Evolutionary conservation across 2,329 filamentous ascomycete species (phyloP), one percentile per base, ranked within the genome.

Genomic region (Trichoderma harzianum): DNA sequence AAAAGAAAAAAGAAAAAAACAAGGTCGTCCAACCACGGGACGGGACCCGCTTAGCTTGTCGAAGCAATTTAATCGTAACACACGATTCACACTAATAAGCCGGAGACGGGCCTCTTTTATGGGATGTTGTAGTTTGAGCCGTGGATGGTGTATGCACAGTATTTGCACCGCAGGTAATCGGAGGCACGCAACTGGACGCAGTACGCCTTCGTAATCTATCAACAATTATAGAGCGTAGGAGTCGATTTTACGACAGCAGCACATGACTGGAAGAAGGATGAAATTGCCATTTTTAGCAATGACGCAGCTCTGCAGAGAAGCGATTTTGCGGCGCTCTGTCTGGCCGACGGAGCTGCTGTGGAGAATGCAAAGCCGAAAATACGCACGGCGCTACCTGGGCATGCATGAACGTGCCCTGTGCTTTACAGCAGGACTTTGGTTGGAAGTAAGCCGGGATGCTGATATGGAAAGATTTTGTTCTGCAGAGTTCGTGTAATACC

Each of bases 31-130:
- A 43, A 60, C 55, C 7, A 51, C 39, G 57, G 66, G 57, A 60
- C 51, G 57, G 21, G 66, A 60, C 57, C 66, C 66, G 66, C 66
- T 16, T 36, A n/a, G 39, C 21, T 24, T 36, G 36, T 61, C 47
- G 39, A 36, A 60, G 66, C 18, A 69, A 69, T 69, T 69, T 62
- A 69, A 69, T 36, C 66, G 66, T 69, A 53, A 69, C 66, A 24
- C 66, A 51, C 30, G 57, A 61, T 61, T 69, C 66, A 62, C 66
- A 62, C 66, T 62, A 69, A 61, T 47, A 34, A 60, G 55, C 36
- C 53, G 28, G 39, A 26, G 66, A 18, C 53, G 51, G 36, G 39
- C 14, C 43, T 62, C 66, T 18, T 39, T 39, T 28, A 62, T 51
- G 53, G 57, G 57, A 51, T 61, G 66, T 36, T 26, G 66, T 11